Conservation (phyloP, 1,284 basidiomycete genomes). For the Chiua sp. region DNA sequence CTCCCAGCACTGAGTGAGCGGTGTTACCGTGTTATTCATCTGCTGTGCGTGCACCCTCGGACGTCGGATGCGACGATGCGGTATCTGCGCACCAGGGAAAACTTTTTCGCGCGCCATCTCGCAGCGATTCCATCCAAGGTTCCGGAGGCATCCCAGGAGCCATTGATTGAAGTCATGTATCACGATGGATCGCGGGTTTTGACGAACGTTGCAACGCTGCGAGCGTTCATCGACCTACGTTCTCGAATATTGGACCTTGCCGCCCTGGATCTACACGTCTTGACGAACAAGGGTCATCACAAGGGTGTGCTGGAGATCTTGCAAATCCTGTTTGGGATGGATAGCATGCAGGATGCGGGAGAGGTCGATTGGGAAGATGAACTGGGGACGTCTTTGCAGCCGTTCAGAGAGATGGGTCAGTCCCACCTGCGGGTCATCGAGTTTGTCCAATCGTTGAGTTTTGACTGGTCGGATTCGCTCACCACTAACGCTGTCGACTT, state of each 20-base stretch:
- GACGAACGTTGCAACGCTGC: constrained; percentile 77
- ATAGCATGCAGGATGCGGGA: constrained; percentile 51
- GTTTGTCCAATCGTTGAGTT: constrained; percentile 83
- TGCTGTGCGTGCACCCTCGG: constrained; percentile 85
- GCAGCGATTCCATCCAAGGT: constrained; percentile 71
- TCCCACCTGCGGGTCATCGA: constrained; percentile 87
- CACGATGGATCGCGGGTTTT: constrained; percentile 74
- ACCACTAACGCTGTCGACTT: constrained; percentile 63
- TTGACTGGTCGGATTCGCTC: constrained; percentile 87
- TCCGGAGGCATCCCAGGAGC: constrained; percentile 52
- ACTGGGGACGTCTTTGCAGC: constrained; percentile 43
- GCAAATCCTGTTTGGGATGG: constrained; percentile 75
- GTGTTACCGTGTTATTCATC: constrained; percentile 83
- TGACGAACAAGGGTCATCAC: constrained; percentile 78
- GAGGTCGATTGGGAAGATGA: constrained; percentile 49
- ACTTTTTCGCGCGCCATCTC: constrained; percentile 90
- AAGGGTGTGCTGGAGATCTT: constrained; percentile 76
- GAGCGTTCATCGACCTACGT: constrained; percentile 83
- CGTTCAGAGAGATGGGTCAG: constrained; percentile 79
- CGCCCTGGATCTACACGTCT: constrained; percentile 89
- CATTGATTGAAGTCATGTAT: constrained; percentile 73
- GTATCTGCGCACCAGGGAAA: constrained; percentile 88
- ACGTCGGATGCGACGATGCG: constrained; percentile 87
- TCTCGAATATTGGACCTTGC: constrained; percentile 88
- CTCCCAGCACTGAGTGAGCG: constrained; percentile 88